Percentiles rank a stretch among this genome's conserved stretches.
These are phyloP conservation scores for Croton laevigatus DNA, from an alignment of 441 rosid species.

Conservation along the genomic window DNA sequence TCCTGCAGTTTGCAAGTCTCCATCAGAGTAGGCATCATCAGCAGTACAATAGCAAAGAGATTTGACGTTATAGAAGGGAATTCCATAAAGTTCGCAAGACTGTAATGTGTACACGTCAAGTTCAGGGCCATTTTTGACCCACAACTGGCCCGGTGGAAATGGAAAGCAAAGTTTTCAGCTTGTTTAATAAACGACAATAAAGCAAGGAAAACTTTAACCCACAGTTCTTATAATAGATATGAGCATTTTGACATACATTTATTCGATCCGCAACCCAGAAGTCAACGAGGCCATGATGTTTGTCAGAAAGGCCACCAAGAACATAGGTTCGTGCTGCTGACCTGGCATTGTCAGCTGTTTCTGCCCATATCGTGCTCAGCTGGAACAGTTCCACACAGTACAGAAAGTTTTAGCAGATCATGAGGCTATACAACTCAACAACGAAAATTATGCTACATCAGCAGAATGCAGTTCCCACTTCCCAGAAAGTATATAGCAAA, in stretches of 20 bases:
- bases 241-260: conserved; percentile 43
- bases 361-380: conserved; percentile 98
- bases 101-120: neutral
- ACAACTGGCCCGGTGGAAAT: neutral
- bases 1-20: conserved; percentile 44
- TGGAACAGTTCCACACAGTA: conserved; percentile 33
- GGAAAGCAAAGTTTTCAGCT: neutral
- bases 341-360: conserved; percentile 88
- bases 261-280: conserved; percentile 84
- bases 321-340: conserved; percentile 83
- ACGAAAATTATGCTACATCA: neutral
- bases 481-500: neutral
- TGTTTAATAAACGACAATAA: neutral
- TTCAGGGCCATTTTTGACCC: neutral
- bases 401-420: neutral
- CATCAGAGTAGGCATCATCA: conserved; percentile 12
- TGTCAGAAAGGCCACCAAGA: conserved; percentile 87
- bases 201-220: neutral
- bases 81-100: neutral
- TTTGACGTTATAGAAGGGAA: neutral
- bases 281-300: conserved; percentile 66
- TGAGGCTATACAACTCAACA: neutral
- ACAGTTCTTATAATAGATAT: neutral
- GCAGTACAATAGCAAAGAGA: neutral
- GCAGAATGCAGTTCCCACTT: neutral